Evolutionary conservation across 495 filamentous ascomycete genomes (phyloP).

Genomic region (Penicillium fimorum): DNA sequence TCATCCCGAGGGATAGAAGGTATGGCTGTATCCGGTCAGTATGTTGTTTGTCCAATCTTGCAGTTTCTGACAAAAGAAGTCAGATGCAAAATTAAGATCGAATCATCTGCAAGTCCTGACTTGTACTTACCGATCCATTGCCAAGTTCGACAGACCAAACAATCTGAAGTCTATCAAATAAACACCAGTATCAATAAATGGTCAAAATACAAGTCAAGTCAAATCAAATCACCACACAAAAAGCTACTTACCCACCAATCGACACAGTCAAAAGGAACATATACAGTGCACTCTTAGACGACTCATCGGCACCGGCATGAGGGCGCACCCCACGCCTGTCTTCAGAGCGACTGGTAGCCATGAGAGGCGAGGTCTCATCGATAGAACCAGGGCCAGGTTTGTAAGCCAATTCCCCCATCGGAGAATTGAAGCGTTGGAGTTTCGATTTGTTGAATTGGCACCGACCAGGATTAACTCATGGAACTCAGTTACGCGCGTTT

Average conservation of each 20-base stretch:
- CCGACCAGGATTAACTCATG: neutral
- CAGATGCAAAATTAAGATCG: neutral
- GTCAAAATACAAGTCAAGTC: neutral
- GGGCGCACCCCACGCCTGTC: conserved; percentile 6
- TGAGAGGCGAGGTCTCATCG: conserved; percentile 45
- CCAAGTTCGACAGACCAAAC: conserved; percentile 93
- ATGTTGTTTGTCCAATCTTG: neutral
- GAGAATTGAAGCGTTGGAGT: neutral
- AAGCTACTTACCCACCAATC: conserved; percentile 63
- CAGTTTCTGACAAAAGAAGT: neutral
- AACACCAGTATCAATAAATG: conserved; percentile 2
- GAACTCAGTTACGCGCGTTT: neutral
- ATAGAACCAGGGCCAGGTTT: neutral
- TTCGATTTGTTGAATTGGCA: neutral
- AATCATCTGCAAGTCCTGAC: neutral
- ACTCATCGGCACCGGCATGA: conserved; percentile 17
- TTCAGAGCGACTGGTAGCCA: conserved; percentile 13
- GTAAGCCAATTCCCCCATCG: neutral
- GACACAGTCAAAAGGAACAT: conserved; percentile 79
- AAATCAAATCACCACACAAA: neutral
- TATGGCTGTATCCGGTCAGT: conserved; percentile 46
- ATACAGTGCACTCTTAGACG: conserved; percentile 77
- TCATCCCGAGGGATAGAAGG: conserved; percentile 76
- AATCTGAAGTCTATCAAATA: conserved; percentile 64
- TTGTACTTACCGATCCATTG: conserved; percentile 65